These are phyloP conservation scores for Talaromyces adpressus DNA, from an alignment of 495 filamentous ascomycete genomes.

Conservation along the genomic window DNA sequence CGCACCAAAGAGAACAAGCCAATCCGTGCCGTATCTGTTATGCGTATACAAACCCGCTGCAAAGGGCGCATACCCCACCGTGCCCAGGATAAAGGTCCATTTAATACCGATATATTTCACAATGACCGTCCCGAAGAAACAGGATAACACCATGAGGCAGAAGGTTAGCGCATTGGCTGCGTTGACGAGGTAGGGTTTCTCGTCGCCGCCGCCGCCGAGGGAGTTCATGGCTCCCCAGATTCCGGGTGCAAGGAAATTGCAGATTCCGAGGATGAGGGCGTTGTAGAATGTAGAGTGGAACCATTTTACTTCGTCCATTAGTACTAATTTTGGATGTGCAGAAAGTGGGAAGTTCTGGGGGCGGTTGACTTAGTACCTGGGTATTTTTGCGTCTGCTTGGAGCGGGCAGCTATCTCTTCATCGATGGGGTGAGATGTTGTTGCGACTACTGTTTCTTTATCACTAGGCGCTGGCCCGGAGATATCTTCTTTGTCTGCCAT, in stretches of 20 bases:
- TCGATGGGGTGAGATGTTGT: not conserved
- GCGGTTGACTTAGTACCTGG: conserved; percentile 24
- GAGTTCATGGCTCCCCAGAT: conserved; percentile 68
- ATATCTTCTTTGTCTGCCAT: not conserved
- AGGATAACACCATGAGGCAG: conserved; percentile 58
- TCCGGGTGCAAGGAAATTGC: conserved; percentile 57
- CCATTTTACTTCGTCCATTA: conserved; percentile 45
- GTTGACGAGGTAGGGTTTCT: conserved; percentile 59
- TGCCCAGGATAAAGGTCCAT: conserved; percentile 56
- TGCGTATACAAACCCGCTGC: conserved; percentile 61
- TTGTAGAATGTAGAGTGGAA: conserved; percentile 58
- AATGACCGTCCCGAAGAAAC: conserved; percentile 46
- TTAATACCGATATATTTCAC: conserved; percentile 57
- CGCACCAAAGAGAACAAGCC: conserved; percentile 57
- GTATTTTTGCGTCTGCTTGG: not conserved
- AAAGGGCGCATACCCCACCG: conserved; percentile 59
- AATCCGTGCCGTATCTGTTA: conserved; percentile 55
- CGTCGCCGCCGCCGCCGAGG: conserved; percentile 57
- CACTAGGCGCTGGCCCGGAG: not conserved
- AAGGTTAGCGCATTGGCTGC: conserved; percentile 63
- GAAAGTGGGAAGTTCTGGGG: no score
- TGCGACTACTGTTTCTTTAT: not conserved
- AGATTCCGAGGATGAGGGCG: conserved; percentile 55
- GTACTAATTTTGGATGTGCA: not conserved
- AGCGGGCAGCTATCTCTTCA: not conserved